Base-by-base conservation (phyloP, 2,329 filamentous ascomycete genomes). In the Monosporascus sp. region DNA sequence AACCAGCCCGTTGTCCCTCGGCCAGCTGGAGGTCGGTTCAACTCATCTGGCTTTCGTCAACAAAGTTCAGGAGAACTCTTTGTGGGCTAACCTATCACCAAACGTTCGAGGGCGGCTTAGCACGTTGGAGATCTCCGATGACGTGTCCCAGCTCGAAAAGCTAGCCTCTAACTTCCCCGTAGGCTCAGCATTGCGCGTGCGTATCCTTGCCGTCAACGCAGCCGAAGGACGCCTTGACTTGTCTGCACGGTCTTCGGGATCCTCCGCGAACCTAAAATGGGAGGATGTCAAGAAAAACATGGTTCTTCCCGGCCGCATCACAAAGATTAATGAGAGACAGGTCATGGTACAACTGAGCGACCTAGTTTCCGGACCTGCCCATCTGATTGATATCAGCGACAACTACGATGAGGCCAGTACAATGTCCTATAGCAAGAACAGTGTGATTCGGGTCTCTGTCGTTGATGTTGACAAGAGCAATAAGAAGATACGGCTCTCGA, bases 71-170 rank as follows among this genome's bases (percentile, higher is more conserved):
- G 80, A 89, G 28, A 85, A 89, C 59, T 89, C 82, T 65, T 78
- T 96, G 22, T 97, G 94, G 93, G 87, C 95, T 46, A 97, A 91
- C 65, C 73, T 99, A 22, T 91, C 92, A 2, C 91, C 94, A 7
- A 90, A 87, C 50, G 85, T 99, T 17, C 86, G 92, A 55, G 94
- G 94, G 52, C 85, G 91, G 49, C 83, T 99, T 52, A 84, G 85
- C 51, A 81, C 88, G 57, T 84, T 94, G 69, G 92, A 97, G 65
- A 83, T 94, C 8, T 91, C 91, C 0, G 89, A 96, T 63, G 91
- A 97, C 68, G 74, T 96, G 47, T 88, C 91, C 7, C 79, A 89
- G 51, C 76, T 96, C 37, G 82, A 86, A 35, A 83, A 96, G 63
- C 74, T 97, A 3, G 79, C 85, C 48, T 80, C 82, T 58, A 89